Base-by-base conservation (phyloP, 768 basidiomycete species). In the Pilatotrama ljubarskyi region DNA sequence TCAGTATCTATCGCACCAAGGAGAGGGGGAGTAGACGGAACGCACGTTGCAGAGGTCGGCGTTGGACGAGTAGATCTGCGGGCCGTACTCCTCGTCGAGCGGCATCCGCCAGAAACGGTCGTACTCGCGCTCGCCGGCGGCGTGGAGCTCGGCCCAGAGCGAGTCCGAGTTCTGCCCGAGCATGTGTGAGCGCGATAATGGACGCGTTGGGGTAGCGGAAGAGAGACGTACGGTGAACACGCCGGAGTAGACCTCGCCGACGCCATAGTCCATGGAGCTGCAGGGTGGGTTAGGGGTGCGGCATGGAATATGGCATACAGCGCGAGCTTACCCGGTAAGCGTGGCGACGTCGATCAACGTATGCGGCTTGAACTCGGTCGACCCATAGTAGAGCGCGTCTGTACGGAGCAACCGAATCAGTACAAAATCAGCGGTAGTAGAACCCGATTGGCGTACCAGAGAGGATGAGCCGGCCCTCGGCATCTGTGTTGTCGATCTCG, bases 91-190 rank as follows among this genome's bases (percentile, higher is more conserved):
- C 43, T 92, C 90, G 66, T 91, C 87, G 53, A 95, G 82, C 10
- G 93, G 93, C 86, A 95, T 85, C 25, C 93, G 84, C 93, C 93
- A 95, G 80, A 95, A 87, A 54, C 86, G 84, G 73, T 93, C 91
- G 68, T 88, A 82, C 67, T 92, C 90, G 14, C 74, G 73, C 74
- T 86, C 83, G 11, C 90, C 91, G 2, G 93, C 91, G 2, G 70
- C 76, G 61, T 84, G 77, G 11, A 95, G 81, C 54, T 82, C 77
- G 37, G 81, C 67, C 90, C 91, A 95, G 18, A 95, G 84, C 22
- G 78, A 73, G 63, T 91, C 87, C 2, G 90, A 90, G 14, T 83
- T 86, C 88, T 90, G 56, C n/a, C n/a, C 22, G 11, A 9, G 38
- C 5, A 18, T 20, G 44, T 42, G 18, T 43, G 2, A 51, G 51